Conservation (phyloP, 495 filamentous ascomycete species). For the Talaromyces thailandensis region DNA sequence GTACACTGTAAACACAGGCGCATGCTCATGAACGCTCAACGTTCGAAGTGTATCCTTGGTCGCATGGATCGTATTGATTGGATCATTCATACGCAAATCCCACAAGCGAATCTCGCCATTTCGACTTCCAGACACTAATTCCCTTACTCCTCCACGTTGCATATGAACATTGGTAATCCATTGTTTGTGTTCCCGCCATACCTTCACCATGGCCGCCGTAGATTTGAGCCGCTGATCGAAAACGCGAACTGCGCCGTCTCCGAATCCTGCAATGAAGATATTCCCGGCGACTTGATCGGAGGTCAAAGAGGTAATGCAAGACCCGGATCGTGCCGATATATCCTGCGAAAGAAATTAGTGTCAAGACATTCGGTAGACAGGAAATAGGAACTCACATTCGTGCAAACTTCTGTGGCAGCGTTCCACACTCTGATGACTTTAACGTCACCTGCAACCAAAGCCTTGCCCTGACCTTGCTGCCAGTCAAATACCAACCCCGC, state of each 20-base stretch:
- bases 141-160: conserved; percentile 88
- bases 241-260: conserved; percentile 89
- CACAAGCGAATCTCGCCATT: conserved; percentile 92
- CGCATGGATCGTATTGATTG: conserved; percentile 62
- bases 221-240: conserved; percentile 83
- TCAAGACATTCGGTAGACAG: not conserved
- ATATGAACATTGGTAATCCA: conserved; percentile 96
- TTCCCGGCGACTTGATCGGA: conserved; percentile 96
- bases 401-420: conserved; percentile 86
- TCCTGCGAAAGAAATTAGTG: conserved; percentile 38
- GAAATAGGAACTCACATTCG: conserved; percentile 42
- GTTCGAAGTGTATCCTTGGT: conserved; percentile 75
- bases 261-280: conserved; percentile 91
- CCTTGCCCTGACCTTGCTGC: conserved; percentile 93
- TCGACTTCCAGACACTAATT: conserved; percentile 76
- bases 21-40: conserved; percentile 90
- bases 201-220: conserved; percentile 80
- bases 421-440: conserved; percentile 95
- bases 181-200: conserved; percentile 89
- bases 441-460: conserved; percentile 91
- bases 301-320: conserved; percentile 89
- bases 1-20: conserved; percentile 94
- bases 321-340: conserved; percentile 90
- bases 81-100: conserved; percentile 81
- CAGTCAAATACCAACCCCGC: conserved; percentile 95